Evolutionary conservation across 371 early-diverging fungal genomes (phyloP).

Genomic region (Apophysomyces elegans): DNA sequence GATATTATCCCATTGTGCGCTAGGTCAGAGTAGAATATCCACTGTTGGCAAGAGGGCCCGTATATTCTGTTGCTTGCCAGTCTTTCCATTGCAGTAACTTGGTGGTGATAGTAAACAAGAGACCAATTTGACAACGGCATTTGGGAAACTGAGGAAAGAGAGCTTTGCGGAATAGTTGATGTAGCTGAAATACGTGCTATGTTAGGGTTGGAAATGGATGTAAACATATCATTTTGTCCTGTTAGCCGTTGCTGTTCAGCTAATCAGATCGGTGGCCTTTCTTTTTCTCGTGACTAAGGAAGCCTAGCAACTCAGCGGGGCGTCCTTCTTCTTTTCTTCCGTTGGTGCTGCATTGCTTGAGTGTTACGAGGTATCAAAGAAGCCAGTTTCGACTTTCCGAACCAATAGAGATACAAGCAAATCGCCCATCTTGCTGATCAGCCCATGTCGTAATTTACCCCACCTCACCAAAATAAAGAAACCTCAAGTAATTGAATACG

Average conservation of each 20-base stretch:
- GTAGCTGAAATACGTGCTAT: neutral
- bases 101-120: slow-evolving; percentile 5
- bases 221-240: slow-evolving; percentile 3
- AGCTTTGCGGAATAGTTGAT: neutral
- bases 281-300: slow-evolving; percentile 12
- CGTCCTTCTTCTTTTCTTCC: slow-evolving; percentile 29
- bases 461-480: too few species aligned
- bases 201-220: neutral
- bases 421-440: slow-evolving; percentile 37
- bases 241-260: slow-evolving; percentile 27
- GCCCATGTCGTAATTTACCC: too few species aligned
- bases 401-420: slow-evolving; percentile 45
- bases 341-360: slow-evolving; percentile 11
- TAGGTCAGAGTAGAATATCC: slow-evolving; percentile 80
- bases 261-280: slow-evolving; percentile 26
- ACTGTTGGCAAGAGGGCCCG: slow-evolving; percentile 87
- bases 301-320: slow-evolving; percentile 37
- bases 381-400: slow-evolving; percentile 15
- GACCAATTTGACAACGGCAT: neutral
- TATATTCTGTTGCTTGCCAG: slow-evolving; percentile 88
- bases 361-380: slow-evolving; percentile 12
- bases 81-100: slow-evolving; percentile 64
- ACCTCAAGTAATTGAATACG: too few species aligned
- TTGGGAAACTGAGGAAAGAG: neutral
- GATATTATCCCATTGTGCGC: slow-evolving; percentile 75